Conservation (phyloP, 345 rosid genomes). For the Heritiera littoralis region DNA sequence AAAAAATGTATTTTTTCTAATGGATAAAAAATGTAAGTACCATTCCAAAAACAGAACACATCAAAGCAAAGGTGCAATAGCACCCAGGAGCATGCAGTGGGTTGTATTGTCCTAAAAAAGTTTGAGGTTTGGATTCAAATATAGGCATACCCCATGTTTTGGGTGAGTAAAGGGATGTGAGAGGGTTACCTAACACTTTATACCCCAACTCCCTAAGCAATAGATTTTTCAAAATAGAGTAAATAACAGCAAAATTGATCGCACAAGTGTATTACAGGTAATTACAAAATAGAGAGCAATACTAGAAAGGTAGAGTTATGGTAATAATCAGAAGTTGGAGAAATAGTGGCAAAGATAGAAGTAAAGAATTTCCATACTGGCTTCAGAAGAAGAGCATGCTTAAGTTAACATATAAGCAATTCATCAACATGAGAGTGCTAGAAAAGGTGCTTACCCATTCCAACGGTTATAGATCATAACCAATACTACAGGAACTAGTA, state of each 20-base stretch:
- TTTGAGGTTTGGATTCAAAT: neutral
- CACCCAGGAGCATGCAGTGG: neutral
- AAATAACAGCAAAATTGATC: neutral
- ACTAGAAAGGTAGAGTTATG: neutral
- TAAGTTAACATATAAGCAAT: conserved; percentile 1
- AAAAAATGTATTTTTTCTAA: neutral
- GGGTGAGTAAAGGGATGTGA: neutral
- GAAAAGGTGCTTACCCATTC: conserved; percentile 61
- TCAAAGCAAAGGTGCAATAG: neutral
- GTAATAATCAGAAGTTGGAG: neutral
- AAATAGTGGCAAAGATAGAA: neutral
- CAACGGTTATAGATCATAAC: conserved; percentile 94
- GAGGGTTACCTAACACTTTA: neutral
- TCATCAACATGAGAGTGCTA: neutral
- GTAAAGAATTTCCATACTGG: neutral
- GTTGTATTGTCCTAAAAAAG: neutral
- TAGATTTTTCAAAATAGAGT: neutral
- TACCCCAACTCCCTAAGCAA: neutral
- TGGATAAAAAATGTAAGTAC: neutral
- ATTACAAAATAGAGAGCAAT: neutral
- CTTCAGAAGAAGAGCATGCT: neutral
- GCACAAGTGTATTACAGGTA: neutral
- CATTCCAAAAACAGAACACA: neutral
- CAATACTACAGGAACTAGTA: conserved; percentile 81
- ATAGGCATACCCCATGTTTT: neutral